Evolutionary conservation across 2,329 filamentous ascomycete species (phyloP), one percentile per base, ranked within the genome.

Genomic region (Cercospora beticola): DNA sequence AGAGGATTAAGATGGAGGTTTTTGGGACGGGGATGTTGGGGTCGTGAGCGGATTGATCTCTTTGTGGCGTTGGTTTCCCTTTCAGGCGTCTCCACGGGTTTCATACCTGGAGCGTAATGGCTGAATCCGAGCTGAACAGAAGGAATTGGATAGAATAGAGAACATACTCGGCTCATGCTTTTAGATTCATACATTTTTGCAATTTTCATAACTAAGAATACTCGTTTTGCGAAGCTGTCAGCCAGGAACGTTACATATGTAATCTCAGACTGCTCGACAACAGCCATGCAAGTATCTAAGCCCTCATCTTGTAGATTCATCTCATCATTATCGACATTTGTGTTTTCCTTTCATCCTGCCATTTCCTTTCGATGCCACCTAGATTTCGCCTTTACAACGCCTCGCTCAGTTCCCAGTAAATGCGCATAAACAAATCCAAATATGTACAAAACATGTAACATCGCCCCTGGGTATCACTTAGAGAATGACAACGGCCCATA

Each of bases 1-100:
- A 64, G 9, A 68, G 72, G 62, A 72, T 73, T 21, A 72, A 70
- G 67, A 64, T 74, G 65, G 73, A 74, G 49, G 65, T 72, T 2
- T 74, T 74, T 52, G 73, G 73, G 12, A 74, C 72, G 14, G 73
- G 73, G 2, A 58, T 58, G 54, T 33, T 58, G 54, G 16, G 16
- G n/a, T 43, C 36, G 6, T 43, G 36, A 43, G 3, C 7, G 9
- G 16, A n/a, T 9, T 23, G 21, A 4, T 1, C 21, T 49, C 21
- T 4, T 23, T 10, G 6, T 16, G 46, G 26, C 7, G 21, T 52
- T 23, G 46, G 12, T 52, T 3, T 1, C 7, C 10, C 12, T n/a
- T 16, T 43, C 16, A 3, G 7, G 36, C 36, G 36, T 40, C 5
- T 5, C 14, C 3, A 4, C 5, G 36, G 36, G 14, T 36, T 36